Base-by-base conservation (phyloP, 306 rosid species). In the Notholithocarpus densiflorus region DNA sequence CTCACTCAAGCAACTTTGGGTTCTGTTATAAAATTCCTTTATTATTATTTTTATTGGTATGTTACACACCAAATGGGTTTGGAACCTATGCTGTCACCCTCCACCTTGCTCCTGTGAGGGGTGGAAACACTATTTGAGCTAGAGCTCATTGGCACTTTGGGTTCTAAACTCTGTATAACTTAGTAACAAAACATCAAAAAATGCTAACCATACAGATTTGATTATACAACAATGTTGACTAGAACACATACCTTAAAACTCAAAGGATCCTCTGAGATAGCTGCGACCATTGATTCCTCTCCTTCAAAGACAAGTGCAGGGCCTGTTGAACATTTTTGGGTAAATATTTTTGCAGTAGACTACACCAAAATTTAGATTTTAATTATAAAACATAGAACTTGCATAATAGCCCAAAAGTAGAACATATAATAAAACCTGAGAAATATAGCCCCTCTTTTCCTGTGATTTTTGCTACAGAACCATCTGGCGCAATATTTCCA, bases 361-460 rank as follows among this genome's bases (percentile, higher is more conserved):
- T 40, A 40, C 45, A 29, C 31, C 27, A 72, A 61, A n/a, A 23
- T 27, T 7, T 12, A 66, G 74, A 74, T 48, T 40, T 5, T 26
- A 64, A 64, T 34, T 68, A 9, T 48, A 13, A 11, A 82, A 72
- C 14, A 60, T 65, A 59, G 75, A 80, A 13, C 71, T 56, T 56
- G 34, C 84, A 77, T 32, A 79, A 48, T 24, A 74, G 27, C 57
- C 62, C 17, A 29, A 32, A 14, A 62, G 23, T 32, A 75, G 6
- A 74, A 64, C 48, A 69, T 60, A 64, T 64, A 87, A 75, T 73
- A 76, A 80, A 77, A 92, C 98, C 98, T 56, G 97, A 91, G 88
- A 95, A 95, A 85, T 89, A 95, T 32, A 95, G 86, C 79, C 98
- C 98, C 81, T 95, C 98, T 84, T 95, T 95, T 80, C 98, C 98